Base-by-base conservation (phyloP, 2,329 filamentous ascomycete genomes). In the Blastomyces emzantsi region DNA sequence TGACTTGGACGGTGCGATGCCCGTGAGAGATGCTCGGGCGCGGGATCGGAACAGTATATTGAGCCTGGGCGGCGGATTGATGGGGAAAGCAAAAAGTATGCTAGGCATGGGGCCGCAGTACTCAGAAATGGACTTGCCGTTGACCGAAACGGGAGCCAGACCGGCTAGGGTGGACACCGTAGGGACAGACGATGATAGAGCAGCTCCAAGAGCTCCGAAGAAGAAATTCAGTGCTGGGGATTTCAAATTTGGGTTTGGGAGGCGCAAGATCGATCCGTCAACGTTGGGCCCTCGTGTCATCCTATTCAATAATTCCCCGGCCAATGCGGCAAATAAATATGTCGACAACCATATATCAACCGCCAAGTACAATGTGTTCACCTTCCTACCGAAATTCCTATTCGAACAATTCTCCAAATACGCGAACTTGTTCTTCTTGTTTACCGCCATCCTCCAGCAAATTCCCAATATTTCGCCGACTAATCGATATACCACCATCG, bases 401-500 rank as follows among this genome's bases (percentile, higher is more conserved):
- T 92, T 93, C 75, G 94, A 99, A 76, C 94, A 99, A 75, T 99
- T 99, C 79, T 97, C 92, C 66, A 99, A 97, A 81, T 96, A 97
- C 77, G 94, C 94, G 81, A 99, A 99, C 78, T 78, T 99, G 73
- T 99, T 99, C 82, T 99, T 99, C 89, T 85, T 99, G 74, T 97
- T 99, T 77, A 99, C 94, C 47, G 92, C 94, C 19, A 87, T 86
- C 51, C 80, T 99, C 56, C 94, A 99, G 79, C 94, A 99, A 76
- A 96, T 99, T 66, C 94, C 94, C 28, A 88, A 89, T 68, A 88
- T 99, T 66, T 96, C 92, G 43, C 94, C 95, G 8, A 99, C 94
- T 11, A 97, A 97, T 78, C 85, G 83, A 76, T 99, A 92, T 74
- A 99, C 94, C 6, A 99, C 95, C 47, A 97, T 99, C 73, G 93